phyloP scores from a whole-genome alignment of 2,329 filamentous ascomycete genomes.

The Xylariaceae sp. region DNA sequence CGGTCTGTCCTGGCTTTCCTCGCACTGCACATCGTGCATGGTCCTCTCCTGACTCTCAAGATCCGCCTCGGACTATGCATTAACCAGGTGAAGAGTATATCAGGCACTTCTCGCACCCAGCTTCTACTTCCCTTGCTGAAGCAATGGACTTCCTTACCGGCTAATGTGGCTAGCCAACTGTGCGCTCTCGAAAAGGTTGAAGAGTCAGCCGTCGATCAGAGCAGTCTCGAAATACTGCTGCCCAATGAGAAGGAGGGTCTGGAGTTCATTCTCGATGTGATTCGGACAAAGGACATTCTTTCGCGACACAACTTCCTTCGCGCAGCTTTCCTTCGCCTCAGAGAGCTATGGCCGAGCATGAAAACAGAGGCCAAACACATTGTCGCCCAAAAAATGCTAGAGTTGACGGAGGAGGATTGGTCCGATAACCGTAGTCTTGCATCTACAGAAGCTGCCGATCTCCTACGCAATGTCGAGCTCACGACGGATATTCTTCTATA shows the following conservation, averaged over 20 bases:
- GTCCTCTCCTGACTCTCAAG: slow-evolving; percentile 66
- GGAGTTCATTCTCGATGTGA: slow-evolving; percentile 45
- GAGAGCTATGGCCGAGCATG: slow-evolving; percentile 66
- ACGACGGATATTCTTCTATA: slow-evolving; percentile 65
- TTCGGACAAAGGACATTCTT: slow-evolving; percentile 39
- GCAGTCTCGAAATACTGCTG: slow-evolving; percentile 48
- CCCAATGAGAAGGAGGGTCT: slow-evolving; percentile 50
- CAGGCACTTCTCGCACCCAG: slow-evolving; percentile 63
- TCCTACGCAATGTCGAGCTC: slow-evolving; percentile 68
- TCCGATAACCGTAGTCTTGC: slow-evolving; percentile 38
- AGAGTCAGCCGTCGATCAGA: slow-evolving; percentile 37
- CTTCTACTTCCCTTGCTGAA: slow-evolving; percentile 70
- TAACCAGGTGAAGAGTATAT: slow-evolving; percentile 66
- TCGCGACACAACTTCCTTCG: slow-evolving; percentile 53
- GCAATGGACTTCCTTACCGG: slow-evolving; percentile 58
- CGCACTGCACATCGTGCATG: slow-evolving; percentile 63
- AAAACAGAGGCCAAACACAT: slow-evolving; percentile 57
- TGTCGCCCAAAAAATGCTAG: slow-evolving; percentile 58
- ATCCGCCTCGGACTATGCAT: slow-evolving; percentile 65
- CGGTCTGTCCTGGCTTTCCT: slow-evolving; percentile 65
- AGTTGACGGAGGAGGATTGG: slow-evolving; percentile 48
- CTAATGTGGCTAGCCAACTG: slow-evolving; percentile 45
- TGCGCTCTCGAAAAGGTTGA: slow-evolving; percentile 44
- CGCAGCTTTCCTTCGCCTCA: slow-evolving; percentile 63
- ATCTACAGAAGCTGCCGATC: slow-evolving; percentile 60